phyloP scores from a whole-genome alignment of 2,329 filamentous ascomycete species.

The Epichloe elymi region DNA sequence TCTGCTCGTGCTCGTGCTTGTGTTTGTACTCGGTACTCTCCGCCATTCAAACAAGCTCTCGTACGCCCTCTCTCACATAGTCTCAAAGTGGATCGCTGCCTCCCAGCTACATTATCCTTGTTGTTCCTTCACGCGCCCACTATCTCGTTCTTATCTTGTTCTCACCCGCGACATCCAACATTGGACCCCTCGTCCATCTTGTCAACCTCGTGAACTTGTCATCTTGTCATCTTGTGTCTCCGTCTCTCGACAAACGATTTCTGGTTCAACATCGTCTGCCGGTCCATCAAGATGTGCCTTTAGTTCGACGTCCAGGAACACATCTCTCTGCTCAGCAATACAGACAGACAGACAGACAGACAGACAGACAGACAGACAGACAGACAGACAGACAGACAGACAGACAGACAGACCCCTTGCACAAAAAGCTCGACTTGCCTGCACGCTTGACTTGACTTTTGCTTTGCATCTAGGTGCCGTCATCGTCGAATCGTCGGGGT shows the following conservation, averaged over 20 bases:
- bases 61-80: neutral
- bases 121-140: neutral
- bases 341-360: neutral
- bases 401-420: neutral
- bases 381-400: neutral
- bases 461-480: neutral
- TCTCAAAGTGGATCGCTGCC: neutral
- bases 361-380: neutral
- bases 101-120: neutral
- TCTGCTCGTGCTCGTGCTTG: neutral
- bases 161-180: neutral
- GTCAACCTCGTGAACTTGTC: too few species aligned
- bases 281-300: neutral
- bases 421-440: neutral
- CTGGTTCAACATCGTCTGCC: neutral
- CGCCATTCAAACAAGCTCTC: neutral
- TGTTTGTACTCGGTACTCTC: too few species aligned
- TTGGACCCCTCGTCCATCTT: neutral
- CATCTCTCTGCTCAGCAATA: neutral
- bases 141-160: slow-evolving; percentile 2
- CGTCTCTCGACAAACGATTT: neutral
- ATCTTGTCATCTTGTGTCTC: neutral
- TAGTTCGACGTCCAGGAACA: neutral
- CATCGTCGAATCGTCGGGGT: slow-evolving; percentile 1
- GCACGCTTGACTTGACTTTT: neutral